Base-by-base conservation (phyloP, 257 asterid species). In the Scutellaria minor region DNA sequence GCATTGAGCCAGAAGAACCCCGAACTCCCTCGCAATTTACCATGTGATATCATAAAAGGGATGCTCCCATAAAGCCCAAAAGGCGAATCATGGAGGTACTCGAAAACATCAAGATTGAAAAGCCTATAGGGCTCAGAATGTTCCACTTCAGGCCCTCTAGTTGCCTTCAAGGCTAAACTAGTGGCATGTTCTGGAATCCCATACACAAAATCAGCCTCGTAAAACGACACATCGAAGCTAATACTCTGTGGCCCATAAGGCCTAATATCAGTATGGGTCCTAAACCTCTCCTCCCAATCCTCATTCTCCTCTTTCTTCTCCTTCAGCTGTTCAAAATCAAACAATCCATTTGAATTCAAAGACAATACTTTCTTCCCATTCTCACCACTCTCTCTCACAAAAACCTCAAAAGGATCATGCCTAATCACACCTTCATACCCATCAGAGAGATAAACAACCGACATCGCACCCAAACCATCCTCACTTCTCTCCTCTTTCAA, bases 1-100 rank as follows among this genome's bases (percentile, higher is more conserved):
- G 98, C 96, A 84, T 88, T 95, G 77, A 95, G 81, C 99, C 97
- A 95, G 84, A 95, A 95, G 76, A 95, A 95, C 1, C 99, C 99
- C 0, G 98, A 87, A 73, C 92, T 91, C n/a, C 99, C 96, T 15
- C 95, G 68, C 4, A 82, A 75, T 64, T 83, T 90, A 52, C 99
- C 98, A 60, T 92, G 99, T 45, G 99, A 95, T 53, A 90, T 71
- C 97, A 95, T 92, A 57, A 92, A 84, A 4, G 99, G 99, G 70
- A 92, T 78, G 35, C 93, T 88, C 9, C 99, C 99, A 81, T 95
- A 95, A 18, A 95, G 89, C 66, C 99, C 99, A 44, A 95, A 95
- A 64, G 99, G 99, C 0, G 99, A 95, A 14, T 90, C 98, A 35
- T 85, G 88, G 45, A 85, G 62, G 72, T 87, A 92, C 72, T 95